Conservation (phyloP, 2,329 filamentous ascomycete genomes). For the Ophiocordyceps camponoti-saundersi region DNA sequence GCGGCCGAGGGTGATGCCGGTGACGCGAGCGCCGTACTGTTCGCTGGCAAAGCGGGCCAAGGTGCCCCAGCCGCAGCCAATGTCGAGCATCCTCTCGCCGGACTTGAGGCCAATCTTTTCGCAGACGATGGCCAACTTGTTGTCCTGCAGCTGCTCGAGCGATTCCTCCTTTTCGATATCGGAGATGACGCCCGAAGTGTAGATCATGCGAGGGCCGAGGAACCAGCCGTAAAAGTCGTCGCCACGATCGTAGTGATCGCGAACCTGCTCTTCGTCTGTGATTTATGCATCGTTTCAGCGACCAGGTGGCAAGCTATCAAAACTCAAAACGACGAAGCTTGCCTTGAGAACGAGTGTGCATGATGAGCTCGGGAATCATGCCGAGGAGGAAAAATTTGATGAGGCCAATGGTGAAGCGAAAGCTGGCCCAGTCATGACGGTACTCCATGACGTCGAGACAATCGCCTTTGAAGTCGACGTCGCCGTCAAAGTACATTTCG, state of each 20-base stretch:
- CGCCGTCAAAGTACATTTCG: constrained; percentile 93
- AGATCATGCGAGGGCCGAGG: constrained; percentile 95
- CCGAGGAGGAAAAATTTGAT: constrained; percentile 79
- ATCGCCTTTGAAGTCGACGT: constrained; percentile 93
- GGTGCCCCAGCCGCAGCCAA: constrained; percentile 96
- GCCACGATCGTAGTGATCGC: constrained; percentile 92
- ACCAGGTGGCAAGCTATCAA: not conserved
- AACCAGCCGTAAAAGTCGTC: constrained; percentile 99
- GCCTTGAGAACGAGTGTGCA: constrained; percentile 80
- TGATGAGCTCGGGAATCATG: constrained; percentile 78
- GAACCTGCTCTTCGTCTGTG: constrained; percentile 78
- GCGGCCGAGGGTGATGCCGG: constrained; percentile 82
- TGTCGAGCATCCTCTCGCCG: constrained; percentile 75
- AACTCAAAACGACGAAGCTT: constrained; percentile 1
- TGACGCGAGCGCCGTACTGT: constrained; percentile 75
- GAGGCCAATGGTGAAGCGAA: constrained; percentile 71
- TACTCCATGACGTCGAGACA: constrained; percentile 79
- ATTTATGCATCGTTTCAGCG: too few relatives aligned
- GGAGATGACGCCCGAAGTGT: constrained; percentile 87
- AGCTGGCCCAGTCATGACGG: constrained; percentile 93
- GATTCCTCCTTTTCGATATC: constrained; percentile 77
- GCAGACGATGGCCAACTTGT: constrained; percentile 88
- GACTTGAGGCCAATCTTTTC: constrained; percentile 81
- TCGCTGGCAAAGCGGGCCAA: constrained; percentile 83
- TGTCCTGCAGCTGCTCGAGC: constrained; percentile 91